Evolutionary conservation across 2,329 filamentous ascomycete species (phyloP), one percentile per base, ranked within the genome.

Genomic region (Elsinoe fawcettii): DNA sequence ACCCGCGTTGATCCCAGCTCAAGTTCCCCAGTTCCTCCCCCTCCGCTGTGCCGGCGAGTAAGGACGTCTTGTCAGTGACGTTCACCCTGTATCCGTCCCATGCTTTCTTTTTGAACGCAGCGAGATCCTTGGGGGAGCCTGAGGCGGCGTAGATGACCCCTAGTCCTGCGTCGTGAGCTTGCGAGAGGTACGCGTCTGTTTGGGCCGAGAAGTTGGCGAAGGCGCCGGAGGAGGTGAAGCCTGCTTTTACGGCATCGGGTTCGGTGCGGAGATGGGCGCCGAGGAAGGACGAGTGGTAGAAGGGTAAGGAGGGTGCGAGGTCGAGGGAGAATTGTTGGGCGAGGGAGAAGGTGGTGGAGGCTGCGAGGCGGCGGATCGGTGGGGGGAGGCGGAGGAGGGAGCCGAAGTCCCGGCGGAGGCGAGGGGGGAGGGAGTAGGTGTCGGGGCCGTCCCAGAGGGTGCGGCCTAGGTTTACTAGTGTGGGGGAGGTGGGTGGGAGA

Each of bases 1-100:
- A 66, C 2, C 72, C 60, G 25, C 56, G 47, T 43, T 61, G 60
- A 43, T 61, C 91, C 67, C 96, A 91, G 18, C 84, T 86, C 63
- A 97, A 71, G 43, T 78, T 73, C 51, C 76, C 78, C 49, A 84
- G 66, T 34, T 75, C 69, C 66, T 74, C 69, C 68, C 74, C 62
- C 63, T 72, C 66, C 68, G 78, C 67, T 0, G 22, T 63, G 59
- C 18, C 64, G 58, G 59, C 71, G 5, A 80, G 67, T 1, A 80
- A 62, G 27, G 77, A 71, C 14, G 67, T 58, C 63, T 78, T 78
- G 14, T 69, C 69, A 4, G 75, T 69, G 3, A 77, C 72, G 20
- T 67, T 71, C 9, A 77, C 63, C 27, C 67, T 65, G 46, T 66
- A 59, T 9, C 68, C 66, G n/a, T 56, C 60, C 49, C 58, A 58